Conservation (phyloP, 345 rosid genomes). For the Eucalyptus cladocalyx region DNA sequence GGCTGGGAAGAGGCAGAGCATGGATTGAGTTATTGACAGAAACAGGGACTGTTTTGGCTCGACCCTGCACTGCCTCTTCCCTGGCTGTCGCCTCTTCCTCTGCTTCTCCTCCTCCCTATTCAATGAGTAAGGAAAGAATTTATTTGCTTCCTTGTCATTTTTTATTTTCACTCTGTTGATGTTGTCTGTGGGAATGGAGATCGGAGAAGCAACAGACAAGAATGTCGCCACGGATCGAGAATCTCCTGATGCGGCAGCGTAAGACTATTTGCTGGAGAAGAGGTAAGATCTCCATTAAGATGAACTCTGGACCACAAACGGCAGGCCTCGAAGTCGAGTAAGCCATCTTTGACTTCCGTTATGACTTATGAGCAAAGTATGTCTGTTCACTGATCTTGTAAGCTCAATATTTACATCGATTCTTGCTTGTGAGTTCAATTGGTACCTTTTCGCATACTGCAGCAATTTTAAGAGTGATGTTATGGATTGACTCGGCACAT, state of each 20-base stretch:
- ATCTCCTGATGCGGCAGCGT: neutral
- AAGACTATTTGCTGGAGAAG: neutral
- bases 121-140: neutral
- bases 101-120: neutral
- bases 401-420: neutral
- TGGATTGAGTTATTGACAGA: conserved; percentile 12
- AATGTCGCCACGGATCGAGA: neutral
- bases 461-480: neutral
- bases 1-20: conserved; percentile 16
- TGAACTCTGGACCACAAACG: neutral
- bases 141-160: neutral
- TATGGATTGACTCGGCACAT: neutral
- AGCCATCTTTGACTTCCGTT: neutral
- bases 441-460: neutral
- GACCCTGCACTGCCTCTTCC: conserved; percentile 99
- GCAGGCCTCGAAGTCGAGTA: neutral
- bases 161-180: neutral
- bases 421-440: neutral
- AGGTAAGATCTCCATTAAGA: neutral
- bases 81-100: conserved; percentile 34
- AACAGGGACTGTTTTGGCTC: conserved; percentile 35
- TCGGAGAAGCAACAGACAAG: neutral
- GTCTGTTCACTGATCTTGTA: neutral
- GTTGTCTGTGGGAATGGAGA: neutral
- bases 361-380: neutral